Conservation (phyloP, 2,329 filamentous ascomycete genomes). For the Exophiala lecanii-corni region DNA sequence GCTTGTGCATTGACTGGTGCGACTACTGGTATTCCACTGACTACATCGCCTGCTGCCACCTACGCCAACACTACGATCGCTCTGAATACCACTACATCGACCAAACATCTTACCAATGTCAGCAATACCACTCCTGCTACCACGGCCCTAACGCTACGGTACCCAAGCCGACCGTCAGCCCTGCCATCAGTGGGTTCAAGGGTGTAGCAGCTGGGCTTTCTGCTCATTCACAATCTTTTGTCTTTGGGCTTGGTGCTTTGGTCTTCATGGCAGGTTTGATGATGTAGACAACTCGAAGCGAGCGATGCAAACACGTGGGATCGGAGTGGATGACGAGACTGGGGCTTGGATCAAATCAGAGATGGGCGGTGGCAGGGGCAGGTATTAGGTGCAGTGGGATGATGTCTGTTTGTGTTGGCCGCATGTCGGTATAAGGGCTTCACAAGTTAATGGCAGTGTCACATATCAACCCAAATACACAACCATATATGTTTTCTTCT, state of each 20-base stretch:
- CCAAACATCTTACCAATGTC: conserved; percentile 15
- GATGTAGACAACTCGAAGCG: conserved; percentile 5
- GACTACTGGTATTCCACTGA: conserved; percentile 17
- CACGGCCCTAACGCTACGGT: conserved; percentile 9
- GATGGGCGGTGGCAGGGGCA: no score
- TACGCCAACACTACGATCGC: conserved; percentile 19
- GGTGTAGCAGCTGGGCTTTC: conserved; percentile 13
- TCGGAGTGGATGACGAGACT: neutral
- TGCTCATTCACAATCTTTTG: conserved; percentile 9
- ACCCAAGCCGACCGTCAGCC: conserved; percentile 13
- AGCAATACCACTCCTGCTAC: conserved; percentile 5
- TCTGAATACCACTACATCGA: conserved; percentile 22
- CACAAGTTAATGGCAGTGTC: no score
- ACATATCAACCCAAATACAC: no score
- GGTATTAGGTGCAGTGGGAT: no score
- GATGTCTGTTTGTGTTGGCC: no score
- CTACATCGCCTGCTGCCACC: conserved; percentile 6
- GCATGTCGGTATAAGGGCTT: no score
- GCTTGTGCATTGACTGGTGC: conserved; percentile 12
- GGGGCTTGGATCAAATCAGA: no score
- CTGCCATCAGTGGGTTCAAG: conserved; percentile 16
- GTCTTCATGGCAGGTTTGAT: conserved; percentile 15
- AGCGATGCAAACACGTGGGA: neutral
- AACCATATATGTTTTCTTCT: no score
- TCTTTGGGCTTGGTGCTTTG: conserved; percentile 17